Percentiles rank a stretch among this genome's conserved stretches.
These are phyloP conservation scores for Pneumocystis jirovecii DNA, from an alignment of 1,139 yeast species.

Conservation along the genomic window DNA sequence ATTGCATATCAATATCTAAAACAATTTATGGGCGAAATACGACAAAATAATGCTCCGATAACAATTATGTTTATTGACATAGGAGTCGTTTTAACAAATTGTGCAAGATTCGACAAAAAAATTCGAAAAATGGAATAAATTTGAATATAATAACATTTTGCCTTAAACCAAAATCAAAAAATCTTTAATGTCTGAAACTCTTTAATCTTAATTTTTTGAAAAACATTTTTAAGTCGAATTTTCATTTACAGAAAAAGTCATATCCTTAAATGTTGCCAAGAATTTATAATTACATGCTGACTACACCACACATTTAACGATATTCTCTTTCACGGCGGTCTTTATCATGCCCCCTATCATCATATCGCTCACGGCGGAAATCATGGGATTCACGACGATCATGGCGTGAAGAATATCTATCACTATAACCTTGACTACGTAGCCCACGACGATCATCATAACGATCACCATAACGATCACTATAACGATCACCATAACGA, in stretches of 20 bases:
- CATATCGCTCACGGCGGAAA: constrained; percentile 16
- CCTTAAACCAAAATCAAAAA: neutral
- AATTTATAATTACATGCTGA: neutral
- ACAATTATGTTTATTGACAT: neutral
- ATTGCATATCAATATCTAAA: neutral
- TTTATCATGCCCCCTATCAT: neutral
- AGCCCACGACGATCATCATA: constrained; percentile 15
- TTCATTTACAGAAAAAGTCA: neutral
- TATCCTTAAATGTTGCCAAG: neutral
- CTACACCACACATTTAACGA: neutral
- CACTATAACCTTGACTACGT: constrained; percentile 14
- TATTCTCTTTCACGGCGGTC: neutral
- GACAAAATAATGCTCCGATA: neutral
- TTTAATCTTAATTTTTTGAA: neutral
- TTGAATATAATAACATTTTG: neutral
- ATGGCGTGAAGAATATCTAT: constrained; percentile 14
- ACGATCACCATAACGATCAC: constrained; percentile 13
- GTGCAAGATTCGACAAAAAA: neutral
- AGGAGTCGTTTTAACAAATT: neutral
- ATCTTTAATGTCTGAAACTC: neutral
- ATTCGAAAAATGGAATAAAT: neutral
- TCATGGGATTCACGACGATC: constrained; percentile 14
- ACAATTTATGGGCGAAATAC: neutral
- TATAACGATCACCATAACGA: constrained; percentile 15
- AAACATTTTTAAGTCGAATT: neutral